These are phyloP conservation scores for Wickerhamiella pararugosa DNA, from an alignment of 1,139 yeast genomes.

Conservation along the genomic window DNA sequence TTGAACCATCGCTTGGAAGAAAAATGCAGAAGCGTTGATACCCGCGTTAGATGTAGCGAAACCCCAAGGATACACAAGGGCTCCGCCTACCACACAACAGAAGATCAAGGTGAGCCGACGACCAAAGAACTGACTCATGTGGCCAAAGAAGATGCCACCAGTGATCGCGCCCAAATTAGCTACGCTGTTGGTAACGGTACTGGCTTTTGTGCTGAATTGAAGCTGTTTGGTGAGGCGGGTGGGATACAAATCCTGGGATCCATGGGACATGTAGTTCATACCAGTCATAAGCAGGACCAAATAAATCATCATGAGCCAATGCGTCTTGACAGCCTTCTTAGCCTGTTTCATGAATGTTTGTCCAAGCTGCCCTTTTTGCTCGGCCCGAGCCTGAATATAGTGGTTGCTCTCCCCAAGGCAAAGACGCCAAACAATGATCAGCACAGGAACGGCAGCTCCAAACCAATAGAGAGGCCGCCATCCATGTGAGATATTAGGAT, in stretches of 20 bases:
- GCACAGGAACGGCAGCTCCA: conserved; percentile 52
- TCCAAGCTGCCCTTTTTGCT: conserved; percentile 5
- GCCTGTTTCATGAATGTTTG: conserved; percentile 18
- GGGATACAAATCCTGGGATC: conserved; percentile 61
- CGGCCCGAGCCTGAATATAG: conserved; percentile 26
- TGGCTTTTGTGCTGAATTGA: conserved; percentile 33
- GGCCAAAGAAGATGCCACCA: conserved; percentile 54
- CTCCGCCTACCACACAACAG: conserved; percentile 55
- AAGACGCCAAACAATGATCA: conserved; percentile 41
- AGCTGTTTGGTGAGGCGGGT: conserved; percentile 44
- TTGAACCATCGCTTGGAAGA: conserved; percentile 67
- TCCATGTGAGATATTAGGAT: conserved; percentile 30
- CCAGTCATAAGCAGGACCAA: conserved; percentile 46
- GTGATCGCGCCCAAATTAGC: conserved; percentile 56
- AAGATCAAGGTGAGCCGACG: conserved; percentile 42
- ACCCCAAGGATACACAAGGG: conserved; percentile 61
- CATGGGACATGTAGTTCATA: conserved; percentile 56
- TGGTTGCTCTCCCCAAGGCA: conserved; percentile 46
- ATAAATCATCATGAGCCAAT: conserved; percentile 32
- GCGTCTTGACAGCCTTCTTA: conserved; percentile 20
- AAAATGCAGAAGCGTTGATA: conserved; percentile 64
- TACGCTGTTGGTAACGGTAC: conserved; percentile 53
- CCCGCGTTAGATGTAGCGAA: conserved; percentile 35
- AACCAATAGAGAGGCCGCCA: conserved; percentile 80
- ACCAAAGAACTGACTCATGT: conserved; percentile 43